These are phyloP conservation scores for Pichia sporocuriosa DNA, from an alignment of 805 yeast genomes.

Conservation along the genomic window DNA sequence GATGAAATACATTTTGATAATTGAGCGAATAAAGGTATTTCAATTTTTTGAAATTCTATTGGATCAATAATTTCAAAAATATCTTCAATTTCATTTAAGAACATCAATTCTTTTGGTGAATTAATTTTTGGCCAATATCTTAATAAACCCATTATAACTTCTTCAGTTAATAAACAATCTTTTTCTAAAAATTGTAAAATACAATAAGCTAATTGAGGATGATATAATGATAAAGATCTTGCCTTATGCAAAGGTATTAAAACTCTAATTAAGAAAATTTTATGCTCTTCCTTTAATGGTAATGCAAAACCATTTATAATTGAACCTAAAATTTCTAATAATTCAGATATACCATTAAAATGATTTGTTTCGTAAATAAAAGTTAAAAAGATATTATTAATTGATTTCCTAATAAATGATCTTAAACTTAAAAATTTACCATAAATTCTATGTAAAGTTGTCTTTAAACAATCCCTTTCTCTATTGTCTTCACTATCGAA, in stretches of 20 bases:
- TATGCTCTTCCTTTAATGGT: slow-evolving; percentile 95
- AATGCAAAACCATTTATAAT: slow-evolving; percentile 97
- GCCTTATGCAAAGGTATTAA: slow-evolving; percentile 90
- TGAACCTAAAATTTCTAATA: slow-evolving; percentile 89
- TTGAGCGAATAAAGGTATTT: slow-evolving; percentile 90
- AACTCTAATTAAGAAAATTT: slow-evolving; percentile 78
- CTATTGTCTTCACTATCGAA: slow-evolving; percentile 96
- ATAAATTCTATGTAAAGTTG: slow-evolving; percentile 91
- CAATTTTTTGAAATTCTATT: slow-evolving; percentile 80
- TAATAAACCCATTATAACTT: slow-evolving; percentile 88
- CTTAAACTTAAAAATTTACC: slow-evolving; percentile 89
- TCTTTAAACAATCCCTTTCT: slow-evolving; percentile 90
- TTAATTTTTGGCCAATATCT: slow-evolving; percentile 96
- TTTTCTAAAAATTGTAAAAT: slow-evolving; percentile 94
- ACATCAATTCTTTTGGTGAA: slow-evolving; percentile 93
- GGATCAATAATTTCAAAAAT: slow-evolving; percentile 96
- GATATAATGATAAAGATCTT: slow-evolving; percentile 80
- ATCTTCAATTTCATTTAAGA: slow-evolving; percentile 91
- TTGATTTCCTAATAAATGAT: slow-evolving; percentile 84
- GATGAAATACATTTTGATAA: slow-evolving; percentile 89
- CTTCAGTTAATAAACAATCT: slow-evolving; percentile 87
- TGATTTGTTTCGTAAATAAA: slow-evolving; percentile 93
- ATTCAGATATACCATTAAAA: slow-evolving; percentile 92
- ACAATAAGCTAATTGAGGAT: slow-evolving; percentile 95
- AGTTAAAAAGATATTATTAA: slow-evolving; percentile 86